Percentiles rank a stretch among this genome's conserved stretches.
Evolutionary conservation across 2,329 filamentous ascomycete species (phyloP).

Genomic region (Teratosphaeria destructans): DNA sequence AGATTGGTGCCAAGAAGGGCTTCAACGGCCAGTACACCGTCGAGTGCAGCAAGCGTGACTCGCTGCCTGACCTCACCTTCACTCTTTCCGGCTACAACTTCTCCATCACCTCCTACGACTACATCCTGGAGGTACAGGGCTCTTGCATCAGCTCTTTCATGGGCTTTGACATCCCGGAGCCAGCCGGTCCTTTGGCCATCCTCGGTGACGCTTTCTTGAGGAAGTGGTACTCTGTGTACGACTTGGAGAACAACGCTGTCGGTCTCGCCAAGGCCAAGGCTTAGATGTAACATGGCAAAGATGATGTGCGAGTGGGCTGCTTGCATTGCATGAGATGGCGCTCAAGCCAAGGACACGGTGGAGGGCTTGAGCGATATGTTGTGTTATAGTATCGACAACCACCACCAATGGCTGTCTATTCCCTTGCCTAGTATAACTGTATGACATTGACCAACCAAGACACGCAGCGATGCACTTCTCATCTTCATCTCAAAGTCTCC

Average conservation of each 20-base stretch:
- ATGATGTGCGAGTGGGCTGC: no score
- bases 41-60: constrained; percentile 74
- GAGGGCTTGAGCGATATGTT: not conserved
- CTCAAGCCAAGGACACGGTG: not conserved
- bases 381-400: not conserved
- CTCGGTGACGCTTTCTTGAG: constrained; percentile 77
- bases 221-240: constrained; percentile 92
- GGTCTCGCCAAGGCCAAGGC: constrained; percentile 65
- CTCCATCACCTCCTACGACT: constrained; percentile 78
- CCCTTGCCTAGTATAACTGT: not conserved
- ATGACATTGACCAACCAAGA: not conserved
- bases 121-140: constrained; percentile 89
- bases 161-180: constrained; percentile 78
- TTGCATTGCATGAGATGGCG: not conserved
- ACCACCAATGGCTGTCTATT: not conserved
- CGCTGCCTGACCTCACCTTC: constrained; percentile 84
- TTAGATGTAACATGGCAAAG: not conserved
- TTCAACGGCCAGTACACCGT: constrained; percentile 95
- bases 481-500: not conserved
- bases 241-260: constrained; percentile 79
- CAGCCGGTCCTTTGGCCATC: constrained; percentile 84
- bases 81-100: constrained; percentile 87
- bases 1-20: constrained; percentile 96
- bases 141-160: constrained; percentile 97
- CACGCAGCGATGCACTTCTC: not conserved